Conservation (phyloP, 2,329 filamentous ascomycete genomes). For the Furcasterigmium furcatum region DNA sequence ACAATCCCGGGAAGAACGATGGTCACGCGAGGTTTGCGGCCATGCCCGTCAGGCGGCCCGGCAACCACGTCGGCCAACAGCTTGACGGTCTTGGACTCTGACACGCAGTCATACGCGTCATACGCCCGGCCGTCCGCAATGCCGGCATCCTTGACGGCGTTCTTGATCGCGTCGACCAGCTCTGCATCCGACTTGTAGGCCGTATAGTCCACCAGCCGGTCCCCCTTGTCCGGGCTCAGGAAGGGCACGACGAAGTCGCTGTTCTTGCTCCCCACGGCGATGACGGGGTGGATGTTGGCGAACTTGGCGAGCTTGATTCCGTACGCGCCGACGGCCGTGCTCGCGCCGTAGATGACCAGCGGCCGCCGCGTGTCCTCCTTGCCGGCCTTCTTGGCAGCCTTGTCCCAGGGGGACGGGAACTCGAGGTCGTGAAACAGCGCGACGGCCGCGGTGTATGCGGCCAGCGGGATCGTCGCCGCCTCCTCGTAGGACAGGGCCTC, state of each 20-base stretch:
- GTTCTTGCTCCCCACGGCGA: constrained; percentile 49
- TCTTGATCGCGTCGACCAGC: constrained; percentile 10
- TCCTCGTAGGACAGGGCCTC: constrained; percentile 48
- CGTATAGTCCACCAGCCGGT: constrained; percentile 14
- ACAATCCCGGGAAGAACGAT: constrained; percentile 10
- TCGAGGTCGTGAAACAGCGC: constrained; percentile 43
- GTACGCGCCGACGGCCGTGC: constrained; percentile 51
- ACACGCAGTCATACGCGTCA: constrained; percentile 13
- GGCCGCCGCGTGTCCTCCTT: constrained; percentile 8
- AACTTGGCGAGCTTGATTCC: constrained; percentile 49
- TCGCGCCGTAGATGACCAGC: constrained; percentile 44
- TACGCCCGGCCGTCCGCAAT: constrained; percentile 3
- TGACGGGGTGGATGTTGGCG: constrained; percentile 54
- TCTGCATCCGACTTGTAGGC: constrained; percentile 9
- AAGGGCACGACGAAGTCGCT: constrained; percentile 10
- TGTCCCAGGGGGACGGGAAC: constrained; percentile 45
- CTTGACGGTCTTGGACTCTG: constrained; percentile 10
- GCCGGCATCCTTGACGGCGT: constrained; percentile 7
- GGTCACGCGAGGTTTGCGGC: constrained; percentile 11
- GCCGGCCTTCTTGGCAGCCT: constrained; percentile 17
- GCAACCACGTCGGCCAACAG: constrained; percentile 11
- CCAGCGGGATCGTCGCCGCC: constrained; percentile 53
- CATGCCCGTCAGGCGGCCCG: constrained; percentile 7
- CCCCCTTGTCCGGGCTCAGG: constrained; percentile 8
- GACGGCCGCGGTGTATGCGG: constrained; percentile 50